Conservation (phyloP, 208 protist species). For the Entamoeba dispar region DNA sequence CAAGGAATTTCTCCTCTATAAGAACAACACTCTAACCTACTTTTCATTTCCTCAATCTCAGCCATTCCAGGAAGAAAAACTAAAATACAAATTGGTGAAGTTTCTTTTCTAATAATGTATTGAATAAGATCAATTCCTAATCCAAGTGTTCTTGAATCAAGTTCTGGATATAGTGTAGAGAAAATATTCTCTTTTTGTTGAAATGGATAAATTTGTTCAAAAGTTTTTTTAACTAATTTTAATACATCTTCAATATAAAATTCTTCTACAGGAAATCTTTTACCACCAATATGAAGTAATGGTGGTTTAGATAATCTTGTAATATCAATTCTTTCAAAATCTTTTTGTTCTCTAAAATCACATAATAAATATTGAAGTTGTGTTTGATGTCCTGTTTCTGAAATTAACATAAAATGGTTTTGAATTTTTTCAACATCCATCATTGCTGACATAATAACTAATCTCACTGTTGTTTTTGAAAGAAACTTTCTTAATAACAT, state of each 20-base stretch:
- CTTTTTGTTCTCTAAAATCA: slow-evolving; percentile 58
- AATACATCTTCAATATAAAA: neutral
- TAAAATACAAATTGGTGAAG: slow-evolving; percentile 80
- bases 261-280: slow-evolving; percentile 54
- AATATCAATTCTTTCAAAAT: slow-evolving; percentile 51
- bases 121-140: slow-evolving; percentile 15
- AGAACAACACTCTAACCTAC: slow-evolving; percentile 30
- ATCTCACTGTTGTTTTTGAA: slow-evolving; percentile 45
- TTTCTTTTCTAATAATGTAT: slow-evolving; percentile 8
- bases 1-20: neutral
- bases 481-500: slow-evolving; percentile 45
- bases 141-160: slow-evolving; percentile 12
- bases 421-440: slow-evolving; percentile 67
- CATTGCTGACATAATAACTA: slow-evolving; percentile 81
- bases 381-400: slow-evolving; percentile 45
- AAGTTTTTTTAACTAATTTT: neutral
- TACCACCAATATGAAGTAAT: slow-evolving; percentile 78
- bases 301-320: slow-evolving; percentile 86
- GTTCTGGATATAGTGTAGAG: neutral
- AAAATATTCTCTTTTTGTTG: slow-evolving; percentile 28
- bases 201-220: slow-evolving; percentile 44
- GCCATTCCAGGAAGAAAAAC: slow-evolving; percentile 98
- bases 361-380: slow-evolving; percentile 67
- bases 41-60: slow-evolving; percentile 69
- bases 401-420: slow-evolving; percentile 60